Evolutionary conservation across 2,329 filamentous ascomycete species (phyloP).

Genomic region (Ceratocystis diversiconidia): DNA sequence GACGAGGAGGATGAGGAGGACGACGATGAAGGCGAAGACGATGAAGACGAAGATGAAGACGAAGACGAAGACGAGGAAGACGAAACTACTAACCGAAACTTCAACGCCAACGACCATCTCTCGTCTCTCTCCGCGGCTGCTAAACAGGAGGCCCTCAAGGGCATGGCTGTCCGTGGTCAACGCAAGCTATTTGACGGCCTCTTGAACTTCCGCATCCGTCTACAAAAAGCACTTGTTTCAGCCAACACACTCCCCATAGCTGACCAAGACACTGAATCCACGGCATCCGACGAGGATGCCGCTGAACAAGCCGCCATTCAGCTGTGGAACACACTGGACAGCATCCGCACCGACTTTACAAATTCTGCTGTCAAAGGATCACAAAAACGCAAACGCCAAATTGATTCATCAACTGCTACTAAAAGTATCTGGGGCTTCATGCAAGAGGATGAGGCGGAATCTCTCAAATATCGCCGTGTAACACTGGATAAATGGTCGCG

Average conservation of each 20-base stretch:
- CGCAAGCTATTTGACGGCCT: conserved; percentile 75
- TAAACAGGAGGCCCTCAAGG: conserved; percentile 59
- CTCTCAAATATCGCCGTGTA: conserved; percentile 48
- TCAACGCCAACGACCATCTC: conserved; percentile 13
- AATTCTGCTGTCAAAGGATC: conserved; percentile 32
- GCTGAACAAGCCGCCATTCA: conserved; percentile 77
- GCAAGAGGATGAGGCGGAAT: conserved; percentile 46
- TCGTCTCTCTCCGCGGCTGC: conserved; percentile 17
- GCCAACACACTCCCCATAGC: conserved; percentile 55
- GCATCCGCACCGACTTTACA: conserved; percentile 36
- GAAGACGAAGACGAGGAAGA: conserved; percentile 23
- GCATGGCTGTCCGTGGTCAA: conserved; percentile 72
- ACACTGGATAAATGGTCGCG: conserved; percentile 82
- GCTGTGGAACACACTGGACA: conserved; percentile 68
- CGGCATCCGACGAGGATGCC: conserved; percentile 36
- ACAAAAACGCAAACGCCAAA: conserved; percentile 45
- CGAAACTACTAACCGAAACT: conserved; percentile 17
- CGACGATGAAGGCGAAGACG: conserved; percentile 28
- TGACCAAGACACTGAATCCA: conserved; percentile 26
- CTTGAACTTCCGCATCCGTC: conserved; percentile 75
- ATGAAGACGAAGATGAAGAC: conserved; percentile 26
- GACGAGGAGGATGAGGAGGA: conserved; percentile 27
- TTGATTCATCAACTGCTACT: conserved; percentile 42
- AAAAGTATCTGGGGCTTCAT: conserved; percentile 61
- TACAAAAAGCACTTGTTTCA: conserved; percentile 80